These are phyloP conservation scores for Chenopodium quinoa DNA, from an alignment of 148 eudicot genomes.

Conservation along the genomic window DNA sequence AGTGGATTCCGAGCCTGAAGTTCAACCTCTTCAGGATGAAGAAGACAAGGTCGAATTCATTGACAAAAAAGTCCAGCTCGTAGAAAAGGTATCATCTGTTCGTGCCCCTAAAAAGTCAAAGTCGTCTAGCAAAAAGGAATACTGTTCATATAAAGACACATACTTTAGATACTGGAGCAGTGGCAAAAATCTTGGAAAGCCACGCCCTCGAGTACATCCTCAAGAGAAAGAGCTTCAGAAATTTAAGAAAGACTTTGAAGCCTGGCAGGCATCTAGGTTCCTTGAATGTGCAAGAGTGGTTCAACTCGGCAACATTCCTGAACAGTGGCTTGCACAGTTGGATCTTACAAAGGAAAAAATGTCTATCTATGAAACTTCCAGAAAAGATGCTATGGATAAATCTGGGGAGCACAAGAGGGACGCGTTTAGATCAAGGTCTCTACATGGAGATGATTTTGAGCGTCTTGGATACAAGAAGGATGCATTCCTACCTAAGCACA, in stretches of 20 bases:
- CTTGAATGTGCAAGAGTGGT: constrained; percentile 74
- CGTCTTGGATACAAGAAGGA: constrained; percentile 27
- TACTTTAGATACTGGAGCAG: constrained; percentile 42
- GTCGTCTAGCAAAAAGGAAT: constrained; percentile 34
- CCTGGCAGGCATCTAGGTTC: constrained; percentile 90
- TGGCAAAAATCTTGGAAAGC: constrained; percentile 40
- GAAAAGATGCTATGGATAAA: constrained; percentile 32
- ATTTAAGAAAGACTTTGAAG: constrained; percentile 95
- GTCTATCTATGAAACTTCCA: constrained; percentile 51
- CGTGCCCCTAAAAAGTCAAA: constrained; percentile 36
- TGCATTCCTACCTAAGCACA: constrained; percentile 29
- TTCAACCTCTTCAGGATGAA: constrained; percentile 32
- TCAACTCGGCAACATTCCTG: constrained; percentile 55
- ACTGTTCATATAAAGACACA: constrained; percentile 35
- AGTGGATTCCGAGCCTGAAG: constrained; percentile 35
- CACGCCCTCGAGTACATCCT: constrained; percentile 83
- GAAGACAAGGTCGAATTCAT: constrained; percentile 24
- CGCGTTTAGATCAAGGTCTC: constrained; percentile 28
- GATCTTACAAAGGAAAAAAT: constrained; percentile 81
- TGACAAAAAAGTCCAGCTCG: constrained; percentile 32
- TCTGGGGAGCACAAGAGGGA: constrained; percentile 30
- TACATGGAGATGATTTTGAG: constrained; percentile 26
- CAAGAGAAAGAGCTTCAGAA: constrained; percentile 97
- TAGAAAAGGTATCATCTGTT: constrained; percentile 39
- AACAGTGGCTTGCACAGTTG: constrained; percentile 76